Evolutionary conservation across 73 alveolate species (phyloP).

Genomic region (Effrenium voratum): DNA sequence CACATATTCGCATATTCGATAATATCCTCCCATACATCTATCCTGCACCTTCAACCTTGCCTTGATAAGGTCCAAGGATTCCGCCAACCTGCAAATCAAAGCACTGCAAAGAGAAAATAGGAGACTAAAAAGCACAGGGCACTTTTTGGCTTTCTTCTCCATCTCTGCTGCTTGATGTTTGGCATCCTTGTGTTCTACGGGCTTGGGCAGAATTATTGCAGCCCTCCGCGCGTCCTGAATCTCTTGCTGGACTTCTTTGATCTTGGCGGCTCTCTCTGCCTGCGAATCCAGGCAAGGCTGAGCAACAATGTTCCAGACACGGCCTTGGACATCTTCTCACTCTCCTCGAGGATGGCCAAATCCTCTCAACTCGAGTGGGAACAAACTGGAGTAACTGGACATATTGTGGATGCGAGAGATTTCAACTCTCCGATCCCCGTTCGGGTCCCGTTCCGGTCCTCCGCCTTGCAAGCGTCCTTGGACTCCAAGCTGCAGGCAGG

Average conservation of each 20-base stretch:
- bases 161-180: constrained; percentile 8
- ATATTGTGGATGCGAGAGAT: neutral
- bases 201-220: neutral
- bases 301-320: too few relatives aligned
- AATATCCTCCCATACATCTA: neutral
- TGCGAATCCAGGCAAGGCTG: neutral
- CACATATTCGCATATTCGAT: neutral
- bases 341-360: constrained; percentile 48
- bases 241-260: constrained; percentile 60
- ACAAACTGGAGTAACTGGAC: neutral
- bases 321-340: constrained; percentile 91
- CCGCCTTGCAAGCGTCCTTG: constrained; percentile 90
- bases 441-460: neutral
- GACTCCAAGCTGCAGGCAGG: constrained; percentile 94
- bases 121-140: too few relatives aligned
- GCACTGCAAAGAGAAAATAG: neutral
- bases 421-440: neutral
- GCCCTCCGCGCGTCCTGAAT: neutral
- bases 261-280: constrained; percentile 90
- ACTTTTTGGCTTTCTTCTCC: constrained; percentile 58
- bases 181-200: neutral
- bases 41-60: neutral
- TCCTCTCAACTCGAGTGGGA: neutral
- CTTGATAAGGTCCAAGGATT: constrained; percentile 59
- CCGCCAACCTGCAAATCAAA: constrained; percentile 23